Conservation (phyloP, 78 protist genomes). For the Creolimax fragrantissima region DNA sequence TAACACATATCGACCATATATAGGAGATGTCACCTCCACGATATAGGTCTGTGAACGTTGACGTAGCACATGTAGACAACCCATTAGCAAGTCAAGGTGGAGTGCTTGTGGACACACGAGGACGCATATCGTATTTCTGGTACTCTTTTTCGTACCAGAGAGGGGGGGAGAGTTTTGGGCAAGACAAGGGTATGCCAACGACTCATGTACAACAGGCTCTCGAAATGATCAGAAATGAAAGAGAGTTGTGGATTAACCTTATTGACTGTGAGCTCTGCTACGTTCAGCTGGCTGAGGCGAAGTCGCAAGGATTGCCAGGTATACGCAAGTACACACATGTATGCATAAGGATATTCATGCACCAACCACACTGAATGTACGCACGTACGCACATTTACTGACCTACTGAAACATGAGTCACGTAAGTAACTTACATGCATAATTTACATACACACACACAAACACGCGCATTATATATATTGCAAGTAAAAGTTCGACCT, state of each 20-base stretch:
- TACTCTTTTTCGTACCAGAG: neutral
- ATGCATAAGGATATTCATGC: too few relatives aligned
- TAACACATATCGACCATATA: too few relatives aligned
- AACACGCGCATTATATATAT: too few relatives aligned
- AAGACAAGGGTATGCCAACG: neutral
- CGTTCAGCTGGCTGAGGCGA: neutral
- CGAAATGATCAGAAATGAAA: neutral
- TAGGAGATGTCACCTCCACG: conserved; percentile 22
- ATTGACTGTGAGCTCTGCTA: neutral
- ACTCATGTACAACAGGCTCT: neutral
- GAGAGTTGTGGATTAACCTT: neutral
- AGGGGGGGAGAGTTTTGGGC: neutral
- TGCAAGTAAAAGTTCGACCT: too few relatives aligned
- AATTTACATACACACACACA: too few relatives aligned
- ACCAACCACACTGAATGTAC: too few relatives aligned
- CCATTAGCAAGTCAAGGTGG: neutral
- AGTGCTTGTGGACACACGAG: neutral
- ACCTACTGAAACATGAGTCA: too few relatives aligned
- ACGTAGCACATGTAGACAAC: conserved; percentile 18
- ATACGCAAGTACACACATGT: neutral
- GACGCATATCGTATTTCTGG: neutral
- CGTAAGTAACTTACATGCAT: too few relatives aligned
- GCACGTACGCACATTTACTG: too few relatives aligned
- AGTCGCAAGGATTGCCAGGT: conserved; percentile 8
- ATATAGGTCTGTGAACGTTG: conserved; percentile 33